Conservation (phyloP, 768 basidiomycete species). For the Lactifluus subvellereus region DNA sequence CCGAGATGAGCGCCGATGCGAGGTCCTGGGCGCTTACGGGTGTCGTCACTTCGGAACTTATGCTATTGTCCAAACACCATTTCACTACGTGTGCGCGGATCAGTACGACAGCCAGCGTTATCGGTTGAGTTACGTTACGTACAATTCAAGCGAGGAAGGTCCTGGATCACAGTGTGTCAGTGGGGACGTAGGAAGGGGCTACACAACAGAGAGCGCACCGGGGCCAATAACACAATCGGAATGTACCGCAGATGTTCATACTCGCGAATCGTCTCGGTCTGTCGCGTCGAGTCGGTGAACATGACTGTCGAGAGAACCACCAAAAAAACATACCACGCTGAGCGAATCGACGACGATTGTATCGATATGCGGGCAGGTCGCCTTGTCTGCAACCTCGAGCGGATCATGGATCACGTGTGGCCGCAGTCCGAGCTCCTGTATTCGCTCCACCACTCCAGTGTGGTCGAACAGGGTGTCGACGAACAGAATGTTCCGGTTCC, state of each 20-base stretch:
- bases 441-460: slow-evolving; percentile 68
- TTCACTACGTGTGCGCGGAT: slow-evolving; percentile 54
- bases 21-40: slow-evolving; percentile 87
- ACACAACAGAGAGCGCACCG: slow-evolving; percentile 34
- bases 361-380: slow-evolving; percentile 82
- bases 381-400: slow-evolving; percentile 75
- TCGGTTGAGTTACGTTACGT: slow-evolving; percentile 29
- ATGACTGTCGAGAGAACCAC: slow-evolving; percentile 7
- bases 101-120: slow-evolving; percentile 17
- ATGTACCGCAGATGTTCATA: slow-evolving; percentile 94
- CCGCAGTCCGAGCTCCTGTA: slow-evolving; percentile 73
- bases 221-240: slow-evolving; percentile 86
- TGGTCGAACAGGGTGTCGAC: slow-evolving; percentile 79
- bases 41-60: slow-evolving; percentile 90
- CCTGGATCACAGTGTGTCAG: slow-evolving; percentile 28
- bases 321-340: slow-evolving; percentile 54
- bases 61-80: slow-evolving; percentile 95
- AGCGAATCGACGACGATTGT: slow-evolving; percentile 94
- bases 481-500: slow-evolving; percentile 83
- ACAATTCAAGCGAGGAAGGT: slow-evolving; percentile 71
- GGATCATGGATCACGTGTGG: slow-evolving; percentile 73
- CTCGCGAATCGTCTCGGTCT: slow-evolving; percentile 89
- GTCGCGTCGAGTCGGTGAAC: background rate
- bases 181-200: background rate
- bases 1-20: slow-evolving; percentile 85